Conservation (phyloP, 192 early-diverging fungal species). For the Coemansia biformis region DNA sequence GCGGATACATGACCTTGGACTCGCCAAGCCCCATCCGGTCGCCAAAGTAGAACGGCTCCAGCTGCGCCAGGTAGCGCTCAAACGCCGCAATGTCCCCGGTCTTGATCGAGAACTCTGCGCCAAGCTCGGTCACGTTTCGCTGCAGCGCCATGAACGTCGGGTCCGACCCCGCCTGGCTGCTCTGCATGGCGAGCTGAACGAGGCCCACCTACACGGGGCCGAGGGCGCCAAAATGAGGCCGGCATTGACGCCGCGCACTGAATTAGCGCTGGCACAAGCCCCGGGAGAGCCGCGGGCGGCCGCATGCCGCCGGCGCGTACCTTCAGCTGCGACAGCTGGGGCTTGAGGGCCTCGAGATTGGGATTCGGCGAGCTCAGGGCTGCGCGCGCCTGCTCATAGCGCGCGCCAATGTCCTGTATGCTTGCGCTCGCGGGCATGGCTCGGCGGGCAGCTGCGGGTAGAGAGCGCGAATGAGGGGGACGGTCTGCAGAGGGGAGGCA, state of each 20-base stretch:
- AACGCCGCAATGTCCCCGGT: constrained; percentile 87
- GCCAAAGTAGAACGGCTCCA: constrained; percentile 84
- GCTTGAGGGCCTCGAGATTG: constrained; percentile 31
- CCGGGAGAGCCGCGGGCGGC: no score
- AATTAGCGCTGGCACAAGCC: no score
- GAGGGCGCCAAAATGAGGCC: no score
- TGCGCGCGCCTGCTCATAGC: constrained; percentile 31
- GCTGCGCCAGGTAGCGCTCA: constrained; percentile 91
- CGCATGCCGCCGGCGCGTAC: no score
- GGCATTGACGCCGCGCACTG: no score
- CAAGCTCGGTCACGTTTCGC: constrained; percentile 72
- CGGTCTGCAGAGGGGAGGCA: no score
- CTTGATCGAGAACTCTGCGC: constrained; percentile 81
- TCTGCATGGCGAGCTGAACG: constrained; percentile 32
- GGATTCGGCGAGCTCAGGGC: constrained; percentile 33
- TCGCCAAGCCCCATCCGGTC: constrained; percentile 54
- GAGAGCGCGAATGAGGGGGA: no score
- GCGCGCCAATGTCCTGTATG: neutral
- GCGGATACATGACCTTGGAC: constrained; percentile 79
- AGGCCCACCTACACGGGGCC: no score
- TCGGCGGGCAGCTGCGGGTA: no score
- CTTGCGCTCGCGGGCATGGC: no score
- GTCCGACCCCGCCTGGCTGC: constrained; percentile 23
- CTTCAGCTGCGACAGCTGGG: constrained; percentile 47
- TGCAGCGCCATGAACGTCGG: constrained; percentile 29